Percentiles rank a stretch among this genome's conserved stretches.
These are phyloP conservation scores for Fusarium chlamydosporum DNA, from an alignment of 2,329 filamentous ascomycete genomes.

Conservation along the genomic window DNA sequence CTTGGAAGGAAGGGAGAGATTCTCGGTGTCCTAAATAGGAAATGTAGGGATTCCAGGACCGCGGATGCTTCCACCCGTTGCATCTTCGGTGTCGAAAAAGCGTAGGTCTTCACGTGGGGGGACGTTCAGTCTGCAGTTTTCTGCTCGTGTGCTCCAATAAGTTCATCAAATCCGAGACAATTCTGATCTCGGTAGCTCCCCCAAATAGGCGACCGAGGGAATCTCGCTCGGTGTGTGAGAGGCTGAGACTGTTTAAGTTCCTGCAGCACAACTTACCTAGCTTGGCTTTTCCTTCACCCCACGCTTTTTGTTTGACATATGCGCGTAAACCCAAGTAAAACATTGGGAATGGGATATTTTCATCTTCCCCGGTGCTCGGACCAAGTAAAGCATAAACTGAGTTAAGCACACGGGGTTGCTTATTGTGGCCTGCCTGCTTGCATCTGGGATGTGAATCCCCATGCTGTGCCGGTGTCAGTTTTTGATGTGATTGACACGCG, in stretches of 20 bases:
- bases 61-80: constrained; percentile 26
- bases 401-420: background rate
- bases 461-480: constrained; percentile 11
- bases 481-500: constrained; percentile 34
- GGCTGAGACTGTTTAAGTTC: constrained; percentile 14
- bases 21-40: constrained; percentile 45
- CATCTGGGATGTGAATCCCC: background rate
- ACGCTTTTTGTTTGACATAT: constrained; percentile 5
- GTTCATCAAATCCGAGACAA: constrained; percentile 21
- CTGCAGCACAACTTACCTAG: background rate
- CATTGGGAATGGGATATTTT: background rate
- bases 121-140: constrained; percentile 9
- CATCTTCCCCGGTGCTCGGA: constrained; percentile 8
- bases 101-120: constrained; percentile 49
- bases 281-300: constrained; percentile 10
- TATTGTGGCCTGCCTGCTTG: constrained; percentile 16
- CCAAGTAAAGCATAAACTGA: constrained; percentile 14
- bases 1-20: constrained; percentile 21
- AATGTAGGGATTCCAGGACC: constrained; percentile 29
- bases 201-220: constrained; percentile 37
- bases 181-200: constrained; percentile 16
- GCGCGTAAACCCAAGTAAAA: constrained; percentile 1
- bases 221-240: constrained; percentile 31
- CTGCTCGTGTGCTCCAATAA: constrained; percentile 16
- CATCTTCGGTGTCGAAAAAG: constrained; percentile 48